Percentiles rank a stretch among this genome's conserved stretches.
These are phyloP conservation scores for Termitomyces bulborhizus DNA, from an alignment of 768 basidiomycete genomes.

Conservation along the genomic window DNA sequence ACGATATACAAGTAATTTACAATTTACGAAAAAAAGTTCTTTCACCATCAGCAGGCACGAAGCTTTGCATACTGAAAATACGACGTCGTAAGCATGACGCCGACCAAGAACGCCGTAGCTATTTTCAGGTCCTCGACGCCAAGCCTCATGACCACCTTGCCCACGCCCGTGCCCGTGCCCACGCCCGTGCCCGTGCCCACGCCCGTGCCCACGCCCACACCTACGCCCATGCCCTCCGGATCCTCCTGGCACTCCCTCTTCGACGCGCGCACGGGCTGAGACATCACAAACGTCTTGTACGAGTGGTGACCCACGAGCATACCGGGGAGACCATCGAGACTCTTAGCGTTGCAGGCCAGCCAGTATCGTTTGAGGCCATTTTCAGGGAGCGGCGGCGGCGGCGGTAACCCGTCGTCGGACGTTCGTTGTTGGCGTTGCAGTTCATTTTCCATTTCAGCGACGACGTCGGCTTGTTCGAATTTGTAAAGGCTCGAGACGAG, in stretches of 20 bases:
- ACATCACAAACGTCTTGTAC: conserved; percentile 5
- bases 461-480: conserved; percentile 33
- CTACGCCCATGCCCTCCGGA: too few relatives aligned
- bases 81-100: conserved; percentile 7
- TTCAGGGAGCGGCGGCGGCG: conserved; percentile 9
- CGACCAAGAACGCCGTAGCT: conserved; percentile 7
- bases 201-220: too few relatives aligned
- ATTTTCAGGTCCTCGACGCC: conserved; percentile 4
- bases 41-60: neutral
- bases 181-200: too few relatives aligned
- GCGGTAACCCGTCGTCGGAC: neutral
- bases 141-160: neutral
- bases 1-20: too few relatives aligned
- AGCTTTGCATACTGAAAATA: conserved; percentile 7
- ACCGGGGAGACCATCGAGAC: conserved; percentile 54
- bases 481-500: conserved; percentile 36
- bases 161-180: neutral
- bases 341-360: conserved; percentile 39
- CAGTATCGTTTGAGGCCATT: conserved; percentile 54
- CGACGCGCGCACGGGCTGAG: neutral
- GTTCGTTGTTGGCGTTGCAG: too few relatives aligned
- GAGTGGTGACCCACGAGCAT: conserved; percentile 25
- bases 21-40: too few relatives aligned
- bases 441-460: too few relatives aligned
- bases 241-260: conserved; percentile 6